These are phyloP conservation scores for Triticum urartu DNA, from an alignment of 176 grass and related monocot species.

Conservation along the genomic window DNA sequence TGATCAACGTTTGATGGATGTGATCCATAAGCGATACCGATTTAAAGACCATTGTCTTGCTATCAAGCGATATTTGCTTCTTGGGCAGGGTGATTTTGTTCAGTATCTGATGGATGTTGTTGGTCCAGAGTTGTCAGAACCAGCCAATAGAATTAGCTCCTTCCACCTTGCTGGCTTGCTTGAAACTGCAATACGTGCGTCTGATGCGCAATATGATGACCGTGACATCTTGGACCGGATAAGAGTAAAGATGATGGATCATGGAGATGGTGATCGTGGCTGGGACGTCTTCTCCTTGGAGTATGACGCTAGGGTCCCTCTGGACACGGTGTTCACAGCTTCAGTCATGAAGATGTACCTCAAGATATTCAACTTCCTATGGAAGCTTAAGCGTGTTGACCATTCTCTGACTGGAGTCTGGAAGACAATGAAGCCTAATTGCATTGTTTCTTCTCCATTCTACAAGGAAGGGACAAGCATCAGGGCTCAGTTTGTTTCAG, in stretches of 20 bases:
- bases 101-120: constrained; percentile 96
- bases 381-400: constrained; percentile 89
- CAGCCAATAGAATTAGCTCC: constrained; percentile 89
- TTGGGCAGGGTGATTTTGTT: constrained; percentile 97
- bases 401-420: constrained; percentile 81
- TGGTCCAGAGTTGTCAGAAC: constrained; percentile 89
- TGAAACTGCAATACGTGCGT: constrained; percentile 86
- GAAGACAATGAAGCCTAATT: constrained; percentile 96
- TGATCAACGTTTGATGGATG: constrained; percentile 84
- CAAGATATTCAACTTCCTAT: constrained; percentile 92
- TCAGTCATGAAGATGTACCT: constrained; percentile 94
- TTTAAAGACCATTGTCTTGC: constrained; percentile 95
- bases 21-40: constrained; percentile 75
- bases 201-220: constrained; percentile 89
- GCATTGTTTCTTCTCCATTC: constrained; percentile 86
- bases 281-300: constrained; percentile 98
- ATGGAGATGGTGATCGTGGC: constrained; percentile 83
- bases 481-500: constrained; percentile 62
- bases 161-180: constrained; percentile 91
- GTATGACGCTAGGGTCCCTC: constrained; percentile 78
- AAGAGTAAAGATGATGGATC: constrained; percentile 98
- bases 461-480: constrained; percentile 69
- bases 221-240: constrained; percentile 80
- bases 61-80: constrained; percentile 94
- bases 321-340: constrained; percentile 87